Percentiles rank a stretch among this genome's conserved stretches.
Evolutionary conservation across 345 rosid species (phyloP).

Genomic region (Zanthoxylum bungeanum): DNA sequence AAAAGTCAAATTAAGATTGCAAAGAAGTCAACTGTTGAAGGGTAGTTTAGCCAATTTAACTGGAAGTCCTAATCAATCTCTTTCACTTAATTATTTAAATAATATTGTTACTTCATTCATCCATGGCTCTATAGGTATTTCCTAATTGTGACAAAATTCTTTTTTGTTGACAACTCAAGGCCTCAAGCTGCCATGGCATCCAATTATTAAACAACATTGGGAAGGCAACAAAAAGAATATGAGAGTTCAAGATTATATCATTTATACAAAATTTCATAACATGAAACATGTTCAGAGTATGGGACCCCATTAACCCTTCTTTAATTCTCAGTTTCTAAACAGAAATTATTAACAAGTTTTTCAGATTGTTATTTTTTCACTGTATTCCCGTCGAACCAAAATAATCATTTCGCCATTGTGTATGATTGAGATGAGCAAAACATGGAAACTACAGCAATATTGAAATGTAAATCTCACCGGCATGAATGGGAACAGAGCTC

Average conservation of each 20-base stretch:
- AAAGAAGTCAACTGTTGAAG: background rate
- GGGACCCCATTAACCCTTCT: background rate
- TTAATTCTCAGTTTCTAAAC: background rate
- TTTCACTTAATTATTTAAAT: background rate
- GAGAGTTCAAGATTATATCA: background rate
- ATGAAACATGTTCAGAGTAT: constrained; percentile 2
- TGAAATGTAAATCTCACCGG: constrained; percentile 49
- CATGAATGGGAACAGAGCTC: constrained; percentile 81
- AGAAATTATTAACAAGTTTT: too few relatives aligned
- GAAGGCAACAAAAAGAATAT: background rate
- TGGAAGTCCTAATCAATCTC: constrained; percentile 4
- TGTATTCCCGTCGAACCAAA: background rate
- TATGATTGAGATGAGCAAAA: background rate
- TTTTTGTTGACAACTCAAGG: constrained; percentile 7
- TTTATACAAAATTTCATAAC: background rate
- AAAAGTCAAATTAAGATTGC: background rate
- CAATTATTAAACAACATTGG: background rate
- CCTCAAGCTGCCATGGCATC: background rate
- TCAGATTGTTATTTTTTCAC: too few relatives aligned
- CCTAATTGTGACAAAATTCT: background rate
- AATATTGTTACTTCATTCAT: background rate
- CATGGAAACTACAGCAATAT: background rate
- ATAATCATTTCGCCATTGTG: background rate
- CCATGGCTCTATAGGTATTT: background rate
- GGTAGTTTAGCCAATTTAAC: constrained; percentile 16